Conservation (phyloP, 176 grass and related monocot genomes). For the Oryza brachyantha region DNA sequence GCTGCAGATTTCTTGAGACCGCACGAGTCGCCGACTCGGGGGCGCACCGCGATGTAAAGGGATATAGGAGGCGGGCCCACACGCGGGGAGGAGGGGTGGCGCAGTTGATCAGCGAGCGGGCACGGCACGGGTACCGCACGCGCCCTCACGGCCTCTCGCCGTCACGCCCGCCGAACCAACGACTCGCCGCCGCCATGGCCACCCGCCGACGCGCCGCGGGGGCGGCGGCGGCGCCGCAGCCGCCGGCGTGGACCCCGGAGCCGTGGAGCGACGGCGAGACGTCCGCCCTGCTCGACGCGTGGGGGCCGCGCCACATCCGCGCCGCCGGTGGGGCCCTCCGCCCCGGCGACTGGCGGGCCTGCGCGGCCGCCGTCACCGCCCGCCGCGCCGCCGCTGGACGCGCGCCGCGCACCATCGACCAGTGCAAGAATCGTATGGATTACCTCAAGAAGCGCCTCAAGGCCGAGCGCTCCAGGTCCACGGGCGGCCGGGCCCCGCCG, state of each 20-base stretch:
- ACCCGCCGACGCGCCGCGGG: slow-evolving; percentile 20
- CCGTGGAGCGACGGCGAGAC: slow-evolving; percentile 54
- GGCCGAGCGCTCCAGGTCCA: slow-evolving; percentile 31
- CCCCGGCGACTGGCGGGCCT: slow-evolving; percentile 47
- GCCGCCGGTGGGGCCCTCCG: slow-evolving; percentile 33
- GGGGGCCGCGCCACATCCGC: slow-evolving; percentile 48
- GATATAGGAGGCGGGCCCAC: background rate
- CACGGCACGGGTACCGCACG: slow-evolving; percentile 19
- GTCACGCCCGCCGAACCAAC: background rate
- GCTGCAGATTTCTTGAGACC: too few species aligned
- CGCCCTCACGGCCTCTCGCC: slow-evolving; percentile 16
- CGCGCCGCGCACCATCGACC: slow-evolving; percentile 51
- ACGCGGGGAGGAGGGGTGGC: background rate
- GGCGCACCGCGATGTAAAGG: background rate
- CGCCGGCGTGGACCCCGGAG: slow-evolving; percentile 41
- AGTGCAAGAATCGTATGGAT: slow-evolving; percentile 68
- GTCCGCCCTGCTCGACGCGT: slow-evolving; percentile 41
- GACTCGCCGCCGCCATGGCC: background rate
- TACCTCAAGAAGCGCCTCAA: slow-evolving; percentile 63
- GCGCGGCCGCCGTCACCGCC: slow-evolving; percentile 50
- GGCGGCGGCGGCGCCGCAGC: background rate
- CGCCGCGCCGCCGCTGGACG: slow-evolving; percentile 21
- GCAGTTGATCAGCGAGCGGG: slow-evolving; percentile 9
- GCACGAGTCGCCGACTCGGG: background rate
- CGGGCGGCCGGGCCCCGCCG: background rate